Base-by-base conservation (phyloP, 1,139 yeast species). In the Kodamaea arcana region DNA sequence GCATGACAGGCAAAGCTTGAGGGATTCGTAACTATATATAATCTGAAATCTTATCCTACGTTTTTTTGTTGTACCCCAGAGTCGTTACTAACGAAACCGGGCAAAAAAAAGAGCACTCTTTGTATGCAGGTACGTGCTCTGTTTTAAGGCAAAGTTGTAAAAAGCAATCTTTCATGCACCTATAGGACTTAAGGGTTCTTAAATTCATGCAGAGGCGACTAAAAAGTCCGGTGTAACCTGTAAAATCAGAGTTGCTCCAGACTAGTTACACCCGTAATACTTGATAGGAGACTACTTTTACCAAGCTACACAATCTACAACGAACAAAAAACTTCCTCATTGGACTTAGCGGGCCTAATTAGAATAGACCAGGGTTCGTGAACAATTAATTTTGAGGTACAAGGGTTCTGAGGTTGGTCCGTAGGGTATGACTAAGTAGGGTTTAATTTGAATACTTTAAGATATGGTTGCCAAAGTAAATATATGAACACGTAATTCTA, bases 111-210 rank as follows among this genome's bases (percentile, higher is more conserved):
- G 9, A 7, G 9, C 6, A 18, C 9, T 6, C 9, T 6, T 9
- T 18, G 9, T 9, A 18, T 18, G 22, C 22, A 18, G 22, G 22
- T 18, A n/a, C 22, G 9, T 7, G 9, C 9, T 6, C 22, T 18
- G 22, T 18, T 18, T 18, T 18, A 18, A 9, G 22, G 22, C 22
- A 18, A 18, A 18, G 22, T 18, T 18, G 6, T 9, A 18, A 18
- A 18, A 18, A 18, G 22, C 22, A 18, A 18, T 18, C 22, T 25
- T 14, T 14, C 16, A 25, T 25, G 27, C 27, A 15, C 27, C 12
- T 15, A 25, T 25, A 25, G 27, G 27, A 25, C 16, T 25, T 25
- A 25, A 25, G 27, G n/a, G 22, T 18, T 18, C 22, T 9, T 18
- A 18, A 18, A 18, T 7, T 18, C 9, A 18, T 18, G 22, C 9